Evolutionary conservation across 2,329 filamentous ascomycete species (phyloP).

Genomic region (Aspergillus sp.): DNA sequence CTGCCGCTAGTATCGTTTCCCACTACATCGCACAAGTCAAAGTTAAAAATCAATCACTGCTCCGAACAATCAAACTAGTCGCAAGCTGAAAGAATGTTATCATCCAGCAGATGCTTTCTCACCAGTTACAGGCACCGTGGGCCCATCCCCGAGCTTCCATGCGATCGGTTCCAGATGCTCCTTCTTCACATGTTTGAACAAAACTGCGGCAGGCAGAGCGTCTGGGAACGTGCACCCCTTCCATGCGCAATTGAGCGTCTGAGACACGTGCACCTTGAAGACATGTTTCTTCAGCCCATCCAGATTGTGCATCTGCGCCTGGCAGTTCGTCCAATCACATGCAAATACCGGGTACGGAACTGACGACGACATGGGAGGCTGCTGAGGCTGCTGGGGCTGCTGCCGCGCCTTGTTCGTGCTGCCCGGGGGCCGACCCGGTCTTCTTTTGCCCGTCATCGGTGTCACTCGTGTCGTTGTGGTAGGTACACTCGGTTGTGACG

Average conservation of each 20-base stretch:
- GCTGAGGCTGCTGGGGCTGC: slow-evolving; percentile 8
- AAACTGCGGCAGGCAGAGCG: slow-evolving; percentile 35
- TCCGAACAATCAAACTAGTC: slow-evolving; percentile 3
- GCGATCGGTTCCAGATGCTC: slow-evolving; percentile 56
- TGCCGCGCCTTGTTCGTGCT: slow-evolving; percentile 18
- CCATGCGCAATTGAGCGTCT: slow-evolving; percentile 31
- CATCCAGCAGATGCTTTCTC: slow-evolving; percentile 39
- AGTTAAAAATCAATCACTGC: slow-evolving; percentile 17
- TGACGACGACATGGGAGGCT: slow-evolving; percentile 17
- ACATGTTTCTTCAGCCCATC: slow-evolving; percentile 62
- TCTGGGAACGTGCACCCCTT: slow-evolving; percentile 24
- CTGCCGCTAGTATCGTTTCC: slow-evolving; percentile 13
- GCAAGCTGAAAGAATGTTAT: slow-evolving; percentile 25
- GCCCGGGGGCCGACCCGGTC: slow-evolving; percentile 24
- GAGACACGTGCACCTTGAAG: slow-evolving; percentile 54
- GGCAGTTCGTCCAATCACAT: slow-evolving; percentile 61
- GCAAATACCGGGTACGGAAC: slow-evolving; percentile 48
- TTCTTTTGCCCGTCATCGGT: slow-evolving; percentile 18
- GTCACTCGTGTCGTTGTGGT: slow-evolving; percentile 2
- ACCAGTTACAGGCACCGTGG: slow-evolving; percentile 57
- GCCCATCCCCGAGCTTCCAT: slow-evolving; percentile 63
- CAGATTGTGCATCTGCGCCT: slow-evolving; percentile 62
- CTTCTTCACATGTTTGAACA: slow-evolving; percentile 55
- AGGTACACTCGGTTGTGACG: not conserved
- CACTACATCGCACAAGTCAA: slow-evolving; percentile 17